Evolutionary conservation across 2,329 filamentous ascomycete species (phyloP).

Genomic region (Penicillium corylophilum): DNA sequence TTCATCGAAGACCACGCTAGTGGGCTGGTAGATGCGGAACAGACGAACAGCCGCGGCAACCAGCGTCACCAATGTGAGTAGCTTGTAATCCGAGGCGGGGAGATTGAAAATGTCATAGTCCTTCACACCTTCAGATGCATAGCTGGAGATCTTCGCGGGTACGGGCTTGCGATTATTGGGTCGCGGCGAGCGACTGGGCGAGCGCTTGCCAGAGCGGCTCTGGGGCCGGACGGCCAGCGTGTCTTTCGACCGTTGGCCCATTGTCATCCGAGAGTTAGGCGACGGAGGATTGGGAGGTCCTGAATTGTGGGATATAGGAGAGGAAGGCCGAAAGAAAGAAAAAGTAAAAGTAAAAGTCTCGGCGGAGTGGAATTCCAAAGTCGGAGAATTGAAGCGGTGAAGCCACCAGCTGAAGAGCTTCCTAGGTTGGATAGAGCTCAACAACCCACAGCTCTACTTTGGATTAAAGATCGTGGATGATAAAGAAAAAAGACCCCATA

Average conservation of each 20-base stretch:
- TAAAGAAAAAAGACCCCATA: slow-evolving; percentile 35
- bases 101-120: slow-evolving; percentile 93
- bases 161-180: slow-evolving; percentile 38
- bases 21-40: slow-evolving; percentile 94
- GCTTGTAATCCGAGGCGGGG: slow-evolving; percentile 77
- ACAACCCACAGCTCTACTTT: slow-evolving; percentile 11
- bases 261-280: slow-evolving; percentile 10
- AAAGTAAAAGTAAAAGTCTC: background rate
- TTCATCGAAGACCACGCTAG: slow-evolving; percentile 97
- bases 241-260: slow-evolving; percentile 35
- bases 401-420: slow-evolving; percentile 14
- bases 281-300: slow-evolving; percentile 2
- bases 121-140: slow-evolving; percentile 57
- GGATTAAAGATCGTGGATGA: slow-evolving; percentile 39
- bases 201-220: slow-evolving; percentile 32
- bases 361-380: background rate
- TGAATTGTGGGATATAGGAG: slow-evolving; percentile 8
- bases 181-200: slow-evolving; percentile 41
- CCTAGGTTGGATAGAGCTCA: slow-evolving; percentile 13
- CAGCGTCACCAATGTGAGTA: slow-evolving; percentile 70
- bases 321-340: slow-evolving; percentile 1
- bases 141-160: slow-evolving; percentile 37
- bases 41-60: slow-evolving; percentile 77
- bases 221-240: slow-evolving; percentile 39
- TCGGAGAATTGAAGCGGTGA: background rate